Conservation (phyloP, 108 stramenopile genomes). For the Pseudonitzschia pungens region DNA sequence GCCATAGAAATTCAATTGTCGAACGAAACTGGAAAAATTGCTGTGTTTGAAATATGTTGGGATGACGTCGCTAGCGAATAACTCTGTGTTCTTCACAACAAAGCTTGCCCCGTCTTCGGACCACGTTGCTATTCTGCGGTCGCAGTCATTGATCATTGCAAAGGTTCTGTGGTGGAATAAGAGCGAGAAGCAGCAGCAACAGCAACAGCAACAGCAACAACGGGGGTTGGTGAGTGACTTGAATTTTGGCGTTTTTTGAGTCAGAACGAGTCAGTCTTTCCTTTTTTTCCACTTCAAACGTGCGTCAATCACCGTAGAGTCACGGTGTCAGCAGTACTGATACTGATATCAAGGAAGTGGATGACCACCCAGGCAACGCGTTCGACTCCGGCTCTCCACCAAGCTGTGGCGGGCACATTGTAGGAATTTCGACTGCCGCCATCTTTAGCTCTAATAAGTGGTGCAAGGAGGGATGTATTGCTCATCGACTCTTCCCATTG, state of each 20-base stretch:
- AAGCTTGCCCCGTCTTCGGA: constrained; percentile 76
- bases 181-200: too few species aligned
- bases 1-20: constrained; percentile 94
- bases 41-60: constrained; percentile 94
- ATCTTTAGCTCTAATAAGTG: too few species aligned
- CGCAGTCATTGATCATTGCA: constrained; percentile 75
- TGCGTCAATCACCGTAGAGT: too few species aligned
- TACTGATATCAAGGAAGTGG: too few species aligned
- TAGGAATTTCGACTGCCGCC: too few species aligned
- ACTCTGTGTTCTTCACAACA: constrained; percentile 73
- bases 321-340: not conserved
- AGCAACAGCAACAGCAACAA: too few species aligned
- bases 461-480: too few species aligned
- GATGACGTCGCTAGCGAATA: constrained; percentile 72
- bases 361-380: too few species aligned
- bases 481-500: too few species aligned
- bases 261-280: not conserved
- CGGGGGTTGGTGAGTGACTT: constrained; percentile 1
- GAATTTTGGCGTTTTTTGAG: not conserved
- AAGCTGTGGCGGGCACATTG: not conserved
- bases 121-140: constrained; percentile 66
- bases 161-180: constrained; percentile 55
- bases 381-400: too few species aligned
- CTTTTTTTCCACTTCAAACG: not conserved
- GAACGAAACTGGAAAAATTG: constrained; percentile 90